phyloP scores from a whole-genome alignment of 495 filamentous ascomycete species.

The Podospora pseudopauciseta region DNA sequence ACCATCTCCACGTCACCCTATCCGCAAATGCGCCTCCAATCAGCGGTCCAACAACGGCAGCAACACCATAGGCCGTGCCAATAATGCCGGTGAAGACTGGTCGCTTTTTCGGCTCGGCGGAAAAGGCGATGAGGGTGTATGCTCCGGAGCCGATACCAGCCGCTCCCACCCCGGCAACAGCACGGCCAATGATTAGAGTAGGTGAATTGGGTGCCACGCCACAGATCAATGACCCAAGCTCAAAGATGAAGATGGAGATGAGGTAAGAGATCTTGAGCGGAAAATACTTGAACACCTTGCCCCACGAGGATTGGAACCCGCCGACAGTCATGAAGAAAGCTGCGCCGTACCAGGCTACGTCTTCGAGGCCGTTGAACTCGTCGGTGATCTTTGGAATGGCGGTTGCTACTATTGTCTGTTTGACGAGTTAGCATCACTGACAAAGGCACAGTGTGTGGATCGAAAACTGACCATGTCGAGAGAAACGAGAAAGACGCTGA shows the following conservation, averaged over 20 bases:
- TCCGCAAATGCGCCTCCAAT: slow-evolving; percentile 33
- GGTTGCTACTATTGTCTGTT: slow-evolving; percentile 11
- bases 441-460: background rate
- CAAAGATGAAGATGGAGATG: slow-evolving; percentile 45
- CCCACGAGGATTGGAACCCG: slow-evolving; percentile 44
- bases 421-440: background rate
- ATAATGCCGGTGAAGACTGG: slow-evolving; percentile 49
- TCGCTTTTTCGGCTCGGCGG: slow-evolving; percentile 42
- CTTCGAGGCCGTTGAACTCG: slow-evolving; percentile 4
- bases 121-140: slow-evolving; percentile 45
- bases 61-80: slow-evolving; percentile 45
- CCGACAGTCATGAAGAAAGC: slow-evolving; percentile 50
- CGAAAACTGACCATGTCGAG: slow-evolving; percentile 47
- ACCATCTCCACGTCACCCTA: slow-evolving; percentile 59
- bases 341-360: slow-evolving; percentile 50
- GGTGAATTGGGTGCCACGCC: slow-evolving; percentile 53
- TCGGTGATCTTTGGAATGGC: slow-evolving; percentile 13
- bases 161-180: slow-evolving; percentile 52
- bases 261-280: slow-evolving; percentile 44
- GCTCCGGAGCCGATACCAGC: slow-evolving; percentile 42
- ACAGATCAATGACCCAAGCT: slow-evolving; percentile 54
- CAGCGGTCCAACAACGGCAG: slow-evolving; percentile 37
- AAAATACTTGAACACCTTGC: slow-evolving; percentile 41
- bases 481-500: slow-evolving; percentile 48
- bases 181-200: slow-evolving; percentile 56